Base-by-base conservation (phyloP, 2,329 filamentous ascomycete genomes). In the Parascedosporium putredinis region DNA sequence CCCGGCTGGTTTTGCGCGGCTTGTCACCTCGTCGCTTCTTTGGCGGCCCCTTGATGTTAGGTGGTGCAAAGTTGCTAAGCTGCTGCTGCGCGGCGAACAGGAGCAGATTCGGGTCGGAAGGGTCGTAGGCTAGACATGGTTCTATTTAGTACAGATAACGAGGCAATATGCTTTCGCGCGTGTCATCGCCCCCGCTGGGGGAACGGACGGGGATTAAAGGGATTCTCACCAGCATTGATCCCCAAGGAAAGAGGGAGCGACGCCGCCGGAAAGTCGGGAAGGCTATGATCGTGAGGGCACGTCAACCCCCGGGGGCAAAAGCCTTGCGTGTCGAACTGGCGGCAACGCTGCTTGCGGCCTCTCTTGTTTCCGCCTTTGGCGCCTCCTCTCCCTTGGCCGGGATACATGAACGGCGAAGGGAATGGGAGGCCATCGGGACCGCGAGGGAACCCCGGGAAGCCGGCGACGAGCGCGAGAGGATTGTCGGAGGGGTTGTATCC, bases 271-370 rank as follows among this genome's bases (percentile, higher is more conserved):
- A 23, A 42, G 14, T 18, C 18, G 7, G 38, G 42, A 2, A 49
- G 71, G 7, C 77, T 79, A 60, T 91, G 86, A 56, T 88, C 80
- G 57, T 78, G 88, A 34, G 71, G 74, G 64, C 86, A 90, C 20
- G 73, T 75, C 56, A 72, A 78, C 3, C 84, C 84, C 34, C 80
- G 69, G 5, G 79, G 74, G 59, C 86, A 90, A 58, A 77, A 87
- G 0, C 86, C 86, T 56, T 86, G 86, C 1, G 68, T 77, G 51
- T 88, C 83, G 57, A 85, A 88, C 61, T 88, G 82, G 51, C 76
- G 72, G 59, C 86, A 90, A 51, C 78, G 72, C 51, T 71, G 64
- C 54, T 65, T 69, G 45, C 63, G 67, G 51, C 66, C 67, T 34
- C 59, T 60, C 36, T 61, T 58, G 5, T 18, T 34, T 2, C 34